Evolutionary conservation across 305 asterid species (phyloP), one percentile per base, ranked within the genome.

Genomic region (Fraxinus paxiana): DNA sequence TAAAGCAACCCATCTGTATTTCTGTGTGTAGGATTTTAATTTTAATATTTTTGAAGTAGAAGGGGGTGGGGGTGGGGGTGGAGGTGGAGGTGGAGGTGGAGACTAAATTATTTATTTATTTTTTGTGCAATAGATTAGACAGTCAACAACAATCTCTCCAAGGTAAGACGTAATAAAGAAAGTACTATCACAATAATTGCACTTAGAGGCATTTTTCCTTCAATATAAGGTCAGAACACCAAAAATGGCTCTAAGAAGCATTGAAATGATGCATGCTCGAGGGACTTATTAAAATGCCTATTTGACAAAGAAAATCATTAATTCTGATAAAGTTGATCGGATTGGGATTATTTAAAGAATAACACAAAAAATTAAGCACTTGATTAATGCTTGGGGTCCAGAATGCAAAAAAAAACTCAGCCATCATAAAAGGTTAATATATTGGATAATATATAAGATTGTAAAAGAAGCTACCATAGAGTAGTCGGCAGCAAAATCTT

Each of bases 401-500:
- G 82, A 61, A 77, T 43, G 24, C 6, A 28, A 35, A 34, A 34
- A 20, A 79, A 73, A 73, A 67, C 12, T 56, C 69, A 18, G 69
- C 69, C 26, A 75, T 71, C 75, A 75, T 70, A 63, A 13, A 67
- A 77, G 70, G 56, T 77, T 34, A 8, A 18, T 30, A 34, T 70
- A 71, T 17, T 31, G 77, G 38, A 26, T 56, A 74, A 80, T 41
- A 67, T n/a, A 38, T 26, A 13, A 30, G 77, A 72, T 15, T 48
- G 77, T 75, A 63, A 70, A 81, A 59, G 35, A 56, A 75, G 67
- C 87, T 79, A 90, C 99, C 97, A 89, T 96, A 38, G 97, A 92
- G 88, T 82, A 92, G 86, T 94, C 98, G 18, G 95, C 71, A 15
- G 90, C 82, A 72, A 85, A 92, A 86, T 91, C 92, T 79, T 91